Percentiles rank a stretch among this genome's conserved stretches.
Conservation (phyloP, 1,139 yeast species). For the Zygoascus sp. region DNA sequence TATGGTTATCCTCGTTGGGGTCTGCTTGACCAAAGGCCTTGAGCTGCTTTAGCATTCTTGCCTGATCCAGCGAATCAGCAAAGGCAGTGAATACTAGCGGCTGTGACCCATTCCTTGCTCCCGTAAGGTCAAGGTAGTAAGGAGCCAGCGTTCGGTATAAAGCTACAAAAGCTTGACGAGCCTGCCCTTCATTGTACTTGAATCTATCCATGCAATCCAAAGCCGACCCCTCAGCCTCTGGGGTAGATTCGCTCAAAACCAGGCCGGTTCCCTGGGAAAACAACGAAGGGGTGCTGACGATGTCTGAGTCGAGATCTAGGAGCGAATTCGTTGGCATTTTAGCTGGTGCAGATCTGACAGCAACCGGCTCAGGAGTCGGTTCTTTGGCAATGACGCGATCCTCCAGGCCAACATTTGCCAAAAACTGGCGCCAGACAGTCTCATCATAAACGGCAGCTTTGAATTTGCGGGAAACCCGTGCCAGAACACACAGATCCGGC, state of each 20-base stretch:
- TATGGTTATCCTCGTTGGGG: constrained; percentile 35
- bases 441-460: constrained; percentile 33
- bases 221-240: neutral
- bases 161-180: constrained; percentile 20
- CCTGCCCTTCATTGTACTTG: constrained; percentile 20
- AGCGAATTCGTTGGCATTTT: neutral
- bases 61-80: constrained; percentile 31
- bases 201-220: constrained; percentile 16
- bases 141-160: constrained; percentile 26
- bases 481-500: constrained; percentile 24
- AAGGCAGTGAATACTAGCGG: constrained; percentile 26
- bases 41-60: constrained; percentile 29
- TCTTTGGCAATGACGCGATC: neutral
- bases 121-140: constrained; percentile 29
- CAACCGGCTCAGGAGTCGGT: neutral
- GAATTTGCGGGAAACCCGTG: constrained; percentile 35
- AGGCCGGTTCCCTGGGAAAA: neutral
- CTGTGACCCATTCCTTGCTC: constrained; percentile 20
- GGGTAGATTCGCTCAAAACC: neutral
- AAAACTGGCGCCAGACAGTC: constrained; percentile 48
- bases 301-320: neutral
- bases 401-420: constrained; percentile 41
- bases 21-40: constrained; percentile 40
- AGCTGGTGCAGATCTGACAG: neutral
- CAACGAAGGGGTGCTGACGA: neutral